These are phyloP conservation scores for Blastosporella zonata DNA, from an alignment of 1,284 basidiomycete species.

Conservation along the genomic window DNA sequence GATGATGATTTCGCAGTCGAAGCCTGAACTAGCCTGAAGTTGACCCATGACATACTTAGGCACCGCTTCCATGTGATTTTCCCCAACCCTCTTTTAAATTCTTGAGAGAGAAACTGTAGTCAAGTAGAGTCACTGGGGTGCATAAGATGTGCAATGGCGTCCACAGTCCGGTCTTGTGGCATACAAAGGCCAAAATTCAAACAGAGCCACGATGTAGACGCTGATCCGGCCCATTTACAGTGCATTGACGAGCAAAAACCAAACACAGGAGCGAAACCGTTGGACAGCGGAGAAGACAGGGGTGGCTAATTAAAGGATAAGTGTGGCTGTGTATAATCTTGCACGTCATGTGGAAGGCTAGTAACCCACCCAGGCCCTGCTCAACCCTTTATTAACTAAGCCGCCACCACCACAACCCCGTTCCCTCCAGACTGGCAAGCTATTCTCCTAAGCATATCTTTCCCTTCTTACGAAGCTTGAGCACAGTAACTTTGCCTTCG, in stretches of 20 bases:
- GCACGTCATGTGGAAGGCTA: constrained; percentile 16
- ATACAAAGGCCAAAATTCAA: too few relatives aligned
- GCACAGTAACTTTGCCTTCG: constrained; percentile 3
- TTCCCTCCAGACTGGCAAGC: constrained; percentile 13
- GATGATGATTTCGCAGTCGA: neutral
- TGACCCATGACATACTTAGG: too few relatives aligned
- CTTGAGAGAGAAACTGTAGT: neutral
- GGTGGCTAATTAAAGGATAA: neutral
- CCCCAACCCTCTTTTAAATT: neutral
- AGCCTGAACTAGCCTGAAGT: too few relatives aligned
- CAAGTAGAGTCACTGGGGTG: too few relatives aligned
- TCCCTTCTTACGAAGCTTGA: constrained; percentile 16
- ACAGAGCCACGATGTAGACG: too few relatives aligned
- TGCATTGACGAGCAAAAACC: too few relatives aligned
- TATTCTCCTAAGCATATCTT: constrained; percentile 12
- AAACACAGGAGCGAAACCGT: neutral
- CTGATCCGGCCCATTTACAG: too few relatives aligned
- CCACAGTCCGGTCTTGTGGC: too few relatives aligned
- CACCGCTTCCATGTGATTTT: constrained; percentile 9
- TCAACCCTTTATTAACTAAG: constrained; percentile 6
- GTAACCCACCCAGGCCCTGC: constrained; percentile 2
- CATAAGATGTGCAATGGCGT: too few relatives aligned
- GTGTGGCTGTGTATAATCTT: constrained; percentile 17
- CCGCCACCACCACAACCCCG: constrained; percentile 6
- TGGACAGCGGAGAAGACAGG: neutral